A percentile compares a stretch with the other conserved stretches of the same genome.
phyloP scores from a whole-genome alignment of 176 grass and related monocot genomes.

The Metroxylon sagu region DNA sequence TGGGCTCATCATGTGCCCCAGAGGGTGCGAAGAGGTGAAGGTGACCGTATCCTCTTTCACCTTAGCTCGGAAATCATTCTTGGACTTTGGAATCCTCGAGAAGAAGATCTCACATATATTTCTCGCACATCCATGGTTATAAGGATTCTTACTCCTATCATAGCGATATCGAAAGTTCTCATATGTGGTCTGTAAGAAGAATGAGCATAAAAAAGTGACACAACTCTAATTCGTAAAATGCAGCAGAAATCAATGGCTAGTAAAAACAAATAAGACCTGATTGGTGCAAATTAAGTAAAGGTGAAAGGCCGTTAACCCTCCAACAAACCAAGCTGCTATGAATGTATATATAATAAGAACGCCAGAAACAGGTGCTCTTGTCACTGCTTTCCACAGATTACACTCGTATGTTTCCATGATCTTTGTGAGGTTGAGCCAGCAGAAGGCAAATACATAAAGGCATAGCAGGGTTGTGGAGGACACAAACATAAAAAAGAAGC shows the following conservation, averaged over 20 bases:
- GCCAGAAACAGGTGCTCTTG: constrained; percentile 54
- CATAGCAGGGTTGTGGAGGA: constrained; percentile 66
- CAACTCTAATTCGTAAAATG: not conserved
- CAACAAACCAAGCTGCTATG: constrained; percentile 83
- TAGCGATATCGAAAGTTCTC: constrained; percentile 96
- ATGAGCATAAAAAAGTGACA: not conserved
- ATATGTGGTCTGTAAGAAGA: constrained; percentile 66
- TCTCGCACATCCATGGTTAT: constrained; percentile 53
- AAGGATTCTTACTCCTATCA: constrained; percentile 63
- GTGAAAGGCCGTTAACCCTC: constrained; percentile 85
- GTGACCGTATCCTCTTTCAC: constrained; percentile 33
- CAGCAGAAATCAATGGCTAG: not conserved
- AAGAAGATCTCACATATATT: constrained; percentile 67
- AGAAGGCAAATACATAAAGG: constrained; percentile 64
- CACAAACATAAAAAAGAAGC: constrained; percentile 88
- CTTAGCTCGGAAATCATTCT: constrained; percentile 49
- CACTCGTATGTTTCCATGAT: constrained; percentile 10
- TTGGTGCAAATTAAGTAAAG: constrained; percentile 81
- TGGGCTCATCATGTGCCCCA: constrained; percentile 12
- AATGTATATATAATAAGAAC: constrained; percentile 81
- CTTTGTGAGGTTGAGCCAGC: constrained; percentile 59
- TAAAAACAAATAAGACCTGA: constrained; percentile 45
- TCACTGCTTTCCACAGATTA: constrained; percentile 34
- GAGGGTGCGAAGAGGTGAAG: constrained; percentile 26
- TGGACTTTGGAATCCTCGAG: constrained; percentile 47